phyloP scores from a whole-genome alignment of 257 asterid species.

The Nicotiana tomentosiformis region DNA sequence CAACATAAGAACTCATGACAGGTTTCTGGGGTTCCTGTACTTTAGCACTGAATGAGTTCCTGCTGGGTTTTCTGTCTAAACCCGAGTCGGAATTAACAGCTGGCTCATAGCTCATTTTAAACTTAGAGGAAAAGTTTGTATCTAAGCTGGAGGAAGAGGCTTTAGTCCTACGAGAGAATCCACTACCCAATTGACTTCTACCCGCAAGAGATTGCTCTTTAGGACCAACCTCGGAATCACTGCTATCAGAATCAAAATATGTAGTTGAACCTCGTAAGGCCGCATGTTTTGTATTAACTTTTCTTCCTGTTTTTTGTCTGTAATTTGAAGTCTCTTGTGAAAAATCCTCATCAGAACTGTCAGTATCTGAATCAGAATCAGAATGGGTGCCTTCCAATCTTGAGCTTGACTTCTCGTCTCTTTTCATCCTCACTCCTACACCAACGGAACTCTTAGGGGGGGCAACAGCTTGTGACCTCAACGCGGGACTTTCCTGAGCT shows the following conservation, averaged over 20 bases:
- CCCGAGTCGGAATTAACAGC: slow-evolving; percentile 27
- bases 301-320: slow-evolving; percentile 15
- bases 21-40: slow-evolving; percentile 21
- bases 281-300: slow-evolving; percentile 21
- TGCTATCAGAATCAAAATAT: slow-evolving; percentile 38
- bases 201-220: slow-evolving; percentile 27
- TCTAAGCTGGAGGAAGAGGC: slow-evolving; percentile 27
- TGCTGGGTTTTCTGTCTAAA: slow-evolving; percentile 22
- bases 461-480: slow-evolving; percentile 17
- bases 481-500: slow-evolving; percentile 23
- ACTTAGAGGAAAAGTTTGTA: slow-evolving; percentile 21
- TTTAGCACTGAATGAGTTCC: slow-evolving; percentile 17
- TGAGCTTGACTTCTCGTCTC: slow-evolving; percentile 28
- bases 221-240: slow-evolving; percentile 54
- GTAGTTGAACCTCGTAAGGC: slow-evolving; percentile 29
- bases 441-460: slow-evolving; percentile 22
- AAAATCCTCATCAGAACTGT: slow-evolving; percentile 47
- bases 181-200: slow-evolving; percentile 38
- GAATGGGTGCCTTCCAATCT: slow-evolving; percentile 19
- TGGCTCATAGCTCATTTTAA: slow-evolving; percentile 19
- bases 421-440: slow-evolving; percentile 8
- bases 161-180: slow-evolving; percentile 71
- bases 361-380: slow-evolving; percentile 38
- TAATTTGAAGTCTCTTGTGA: slow-evolving; percentile 18
- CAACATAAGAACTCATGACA: slow-evolving; percentile 3